Evolutionary conservation across 2,329 filamentous ascomycete genomes (phyloP).

Genomic region (Penicillium brevicompactum): DNA sequence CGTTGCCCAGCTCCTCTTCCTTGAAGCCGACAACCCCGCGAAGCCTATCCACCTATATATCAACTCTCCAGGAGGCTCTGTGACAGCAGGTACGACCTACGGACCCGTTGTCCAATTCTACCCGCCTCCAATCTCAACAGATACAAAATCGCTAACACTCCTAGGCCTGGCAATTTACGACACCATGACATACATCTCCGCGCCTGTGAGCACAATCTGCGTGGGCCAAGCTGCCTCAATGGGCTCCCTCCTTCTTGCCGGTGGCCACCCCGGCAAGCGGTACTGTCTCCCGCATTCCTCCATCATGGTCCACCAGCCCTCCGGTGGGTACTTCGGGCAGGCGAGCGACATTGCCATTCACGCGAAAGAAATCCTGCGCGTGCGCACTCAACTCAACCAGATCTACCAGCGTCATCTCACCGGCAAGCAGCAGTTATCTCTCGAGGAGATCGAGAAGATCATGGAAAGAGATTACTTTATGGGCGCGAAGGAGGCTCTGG

Average conservation of each 20-base stretch:
- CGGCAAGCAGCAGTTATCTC: conserved; percentile 62
- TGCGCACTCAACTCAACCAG: conserved; percentile 81
- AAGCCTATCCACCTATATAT: conserved; percentile 98
- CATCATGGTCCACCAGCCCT: conserved; percentile 97
- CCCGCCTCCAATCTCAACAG: neutral
- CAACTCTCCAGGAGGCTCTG: conserved; percentile 91
- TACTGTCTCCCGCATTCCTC: conserved; percentile 90
- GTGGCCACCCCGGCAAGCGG: conserved; percentile 80
- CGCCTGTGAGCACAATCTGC: conserved; percentile 91
- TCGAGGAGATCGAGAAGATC: conserved; percentile 85
- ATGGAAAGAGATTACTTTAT: conserved; percentile 98
- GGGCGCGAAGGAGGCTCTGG: conserved; percentile 82
- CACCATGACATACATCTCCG: conserved; percentile 95
- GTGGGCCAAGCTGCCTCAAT: conserved; percentile 93
- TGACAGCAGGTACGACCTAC: conserved; percentile 69
- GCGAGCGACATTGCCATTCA: conserved; percentile 90
- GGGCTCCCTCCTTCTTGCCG: conserved; percentile 85
- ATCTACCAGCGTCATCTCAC: conserved; percentile 90
- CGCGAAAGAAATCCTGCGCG: conserved; percentile 90
- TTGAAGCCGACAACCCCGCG: conserved; percentile 93
- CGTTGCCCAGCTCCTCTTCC: conserved; percentile 93
- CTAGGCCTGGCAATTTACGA: conserved; percentile 82
- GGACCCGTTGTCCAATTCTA: no score
- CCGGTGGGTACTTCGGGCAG: conserved; percentile 70
- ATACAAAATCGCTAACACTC: neutral